Conservation (phyloP, 1,139 yeast species). For the Debaryomyces subglobosus region DNA sequence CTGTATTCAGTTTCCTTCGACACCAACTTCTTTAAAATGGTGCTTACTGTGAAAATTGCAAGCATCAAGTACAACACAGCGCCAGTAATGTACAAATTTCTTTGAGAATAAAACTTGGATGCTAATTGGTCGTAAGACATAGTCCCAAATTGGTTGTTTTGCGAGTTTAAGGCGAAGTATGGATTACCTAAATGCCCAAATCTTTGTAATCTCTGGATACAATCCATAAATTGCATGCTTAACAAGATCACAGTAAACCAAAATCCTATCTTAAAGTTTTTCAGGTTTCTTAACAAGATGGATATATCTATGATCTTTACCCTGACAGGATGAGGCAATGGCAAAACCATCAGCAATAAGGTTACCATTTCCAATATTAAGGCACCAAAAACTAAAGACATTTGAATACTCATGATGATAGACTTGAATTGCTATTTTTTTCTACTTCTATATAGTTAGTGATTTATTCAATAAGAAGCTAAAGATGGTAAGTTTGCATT, state of each 20-base stretch:
- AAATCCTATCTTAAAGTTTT: conserved; percentile 53
- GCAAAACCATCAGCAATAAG: conserved; percentile 57
- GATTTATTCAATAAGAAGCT: background rate
- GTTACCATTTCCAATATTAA: conserved; percentile 57
- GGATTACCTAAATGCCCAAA: conserved; percentile 29
- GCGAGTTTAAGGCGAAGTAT: conserved; percentile 22
- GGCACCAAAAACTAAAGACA: conserved; percentile 46
- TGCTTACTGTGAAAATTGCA: conserved; percentile 60
- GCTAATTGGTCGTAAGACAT: conserved; percentile 47
- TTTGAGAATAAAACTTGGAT: conserved; percentile 67
- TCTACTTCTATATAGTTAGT: conserved; percentile 2
- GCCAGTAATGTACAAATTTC: conserved; percentile 72
- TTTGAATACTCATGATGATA: conserved; percentile 45
- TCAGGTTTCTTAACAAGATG: conserved; percentile 36
- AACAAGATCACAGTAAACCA: conserved; percentile 50
- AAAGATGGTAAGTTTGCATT: background rate
- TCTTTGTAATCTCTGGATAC: conserved; percentile 50
- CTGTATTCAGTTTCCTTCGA: conserved; percentile 53
- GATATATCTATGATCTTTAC: conserved; percentile 44
- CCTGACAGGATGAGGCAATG: conserved; percentile 62
- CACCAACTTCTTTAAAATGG: conserved; percentile 59
- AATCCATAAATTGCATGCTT: conserved; percentile 60
- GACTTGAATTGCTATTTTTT: background rate
- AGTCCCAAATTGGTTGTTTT: conserved; percentile 14
- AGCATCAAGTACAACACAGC: conserved; percentile 64